Conservation (phyloP, 2,329 filamentous ascomycete genomes). For the Calonectria hongkongensis region DNA sequence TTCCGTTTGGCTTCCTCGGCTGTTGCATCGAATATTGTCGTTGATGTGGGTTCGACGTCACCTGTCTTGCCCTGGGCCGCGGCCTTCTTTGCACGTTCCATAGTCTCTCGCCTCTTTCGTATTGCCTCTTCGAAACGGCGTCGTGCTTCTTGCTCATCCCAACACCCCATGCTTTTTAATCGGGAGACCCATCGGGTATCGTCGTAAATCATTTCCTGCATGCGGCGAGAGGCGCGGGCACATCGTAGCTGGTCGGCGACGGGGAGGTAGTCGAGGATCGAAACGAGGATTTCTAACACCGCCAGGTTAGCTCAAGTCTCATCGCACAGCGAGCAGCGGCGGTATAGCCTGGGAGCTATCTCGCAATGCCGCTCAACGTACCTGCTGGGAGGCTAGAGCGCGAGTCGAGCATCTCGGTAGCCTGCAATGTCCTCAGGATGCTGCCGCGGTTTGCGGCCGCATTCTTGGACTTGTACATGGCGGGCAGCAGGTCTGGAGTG, state of each 20-base stretch:
- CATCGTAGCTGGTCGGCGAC: conserved; percentile 90
- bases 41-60: conserved; percentile 50
- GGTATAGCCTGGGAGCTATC: neutral
- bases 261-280: conserved; percentile 92
- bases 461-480: conserved; percentile 67
- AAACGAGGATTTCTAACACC: conserved; percentile 84
- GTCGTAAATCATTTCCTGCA: conserved; percentile 99
- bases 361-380: conserved; percentile 61
- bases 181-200: conserved; percentile 95
- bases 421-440: conserved; percentile 86
- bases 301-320: conserved; percentile 35
- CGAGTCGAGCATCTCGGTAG: conserved; percentile 85
- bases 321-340: neutral
- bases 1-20: conserved; percentile 78
- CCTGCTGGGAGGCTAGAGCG: conserved; percentile 89
- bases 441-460: conserved; percentile 64
- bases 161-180: conserved; percentile 90
- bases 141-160: conserved; percentile 92
- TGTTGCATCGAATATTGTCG: conserved; percentile 84
- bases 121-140: conserved; percentile 85
- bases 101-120: conserved; percentile 75
- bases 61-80: conserved; percentile 45
- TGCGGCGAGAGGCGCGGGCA: conserved; percentile 87
- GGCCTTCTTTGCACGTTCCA: conserved; percentile 51
- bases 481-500: conserved; percentile 31